phyloP scores from a whole-genome alignment of 805 yeast genomes.

The Cephaloascus fragrans region DNA sequence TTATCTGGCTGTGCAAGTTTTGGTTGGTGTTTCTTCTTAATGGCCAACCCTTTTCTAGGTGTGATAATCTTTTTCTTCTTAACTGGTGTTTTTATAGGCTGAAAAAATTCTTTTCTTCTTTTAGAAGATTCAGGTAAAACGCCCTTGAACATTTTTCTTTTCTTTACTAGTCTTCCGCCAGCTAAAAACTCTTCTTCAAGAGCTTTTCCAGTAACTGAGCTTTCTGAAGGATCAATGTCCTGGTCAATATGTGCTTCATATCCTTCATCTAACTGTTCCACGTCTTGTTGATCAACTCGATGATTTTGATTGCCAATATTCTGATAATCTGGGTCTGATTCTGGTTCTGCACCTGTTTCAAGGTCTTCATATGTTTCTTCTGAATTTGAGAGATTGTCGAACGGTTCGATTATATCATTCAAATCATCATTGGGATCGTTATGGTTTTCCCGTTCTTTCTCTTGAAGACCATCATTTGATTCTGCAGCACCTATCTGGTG shows the following conservation, averaged over 20 bases:
- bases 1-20: no score
- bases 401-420: slow-evolving; percentile 2
- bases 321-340: not conserved
- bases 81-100: not conserved
- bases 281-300: not conserved
- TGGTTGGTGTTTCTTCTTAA: no score
- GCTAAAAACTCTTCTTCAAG: slow-evolving; percentile 8
- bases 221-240: not conserved
- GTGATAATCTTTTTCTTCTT: slow-evolving; percentile 12
- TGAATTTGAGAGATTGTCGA: not conserved
- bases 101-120: slow-evolving; percentile 4
- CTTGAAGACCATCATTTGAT: no score
- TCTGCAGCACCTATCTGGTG: not conserved
- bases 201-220: no score
- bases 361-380: not conserved
- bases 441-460: no score
- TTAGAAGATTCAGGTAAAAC: slow-evolving; percentile 30
- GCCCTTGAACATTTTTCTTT: slow-evolving; percentile 21
- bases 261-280: not conserved
- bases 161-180: slow-evolving; percentile 16
- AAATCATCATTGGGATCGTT: not conserved
- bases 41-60: slow-evolving; percentile 26
- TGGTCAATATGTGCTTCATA: not conserved
- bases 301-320: no score
- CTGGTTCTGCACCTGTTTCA: not conserved